Percentiles rank a stretch among this genome's conserved stretches.
These are phyloP conservation scores for Botryotinia convoluta DNA, from an alignment of 2,329 filamentous ascomycete genomes.

Conservation along the genomic window DNA sequence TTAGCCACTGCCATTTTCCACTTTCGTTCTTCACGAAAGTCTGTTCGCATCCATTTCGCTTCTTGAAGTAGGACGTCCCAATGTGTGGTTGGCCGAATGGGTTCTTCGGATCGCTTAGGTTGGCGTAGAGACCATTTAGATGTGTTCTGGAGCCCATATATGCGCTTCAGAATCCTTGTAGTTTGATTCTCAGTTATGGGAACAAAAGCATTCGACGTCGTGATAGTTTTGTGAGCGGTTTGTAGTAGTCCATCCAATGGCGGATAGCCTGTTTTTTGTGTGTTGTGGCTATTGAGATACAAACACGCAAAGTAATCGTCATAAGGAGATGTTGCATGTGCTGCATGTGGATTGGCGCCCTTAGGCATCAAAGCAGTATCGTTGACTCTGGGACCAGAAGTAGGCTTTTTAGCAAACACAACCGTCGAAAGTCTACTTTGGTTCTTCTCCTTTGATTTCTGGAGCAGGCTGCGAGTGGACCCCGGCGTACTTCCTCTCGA, in stretches of 20 bases:
- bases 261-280: conserved; percentile 62
- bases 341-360: conserved; percentile 18
- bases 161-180: conserved; percentile 77
- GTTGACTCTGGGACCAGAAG: conserved; percentile 44
- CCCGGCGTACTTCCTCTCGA: conserved; percentile 44
- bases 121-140: conserved; percentile 93
- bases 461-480: conserved; percentile 41
- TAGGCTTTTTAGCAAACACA: conserved; percentile 68
- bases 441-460: conserved; percentile 50
- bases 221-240: conserved; percentile 85
- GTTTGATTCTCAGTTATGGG: conserved; percentile 84
- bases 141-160: conserved; percentile 86
- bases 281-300: conserved; percentile 55
- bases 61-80: conserved; percentile 86
- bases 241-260: conserved; percentile 69
- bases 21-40: conserved; percentile 90
- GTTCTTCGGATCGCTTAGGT: conserved; percentile 79
- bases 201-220: conserved; percentile 78
- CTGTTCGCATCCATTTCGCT: conserved; percentile 97
- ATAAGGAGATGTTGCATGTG: conserved; percentile 29
- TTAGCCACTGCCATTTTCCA: conserved; percentile 85
- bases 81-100: conserved; percentile 71
- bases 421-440: conserved; percentile 71
- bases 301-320: conserved; percentile 65
- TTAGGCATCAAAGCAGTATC: conserved; percentile 24